Evolutionary conservation across 805 yeast species (phyloP).

Genomic region (Candida silvicultrix): DNA sequence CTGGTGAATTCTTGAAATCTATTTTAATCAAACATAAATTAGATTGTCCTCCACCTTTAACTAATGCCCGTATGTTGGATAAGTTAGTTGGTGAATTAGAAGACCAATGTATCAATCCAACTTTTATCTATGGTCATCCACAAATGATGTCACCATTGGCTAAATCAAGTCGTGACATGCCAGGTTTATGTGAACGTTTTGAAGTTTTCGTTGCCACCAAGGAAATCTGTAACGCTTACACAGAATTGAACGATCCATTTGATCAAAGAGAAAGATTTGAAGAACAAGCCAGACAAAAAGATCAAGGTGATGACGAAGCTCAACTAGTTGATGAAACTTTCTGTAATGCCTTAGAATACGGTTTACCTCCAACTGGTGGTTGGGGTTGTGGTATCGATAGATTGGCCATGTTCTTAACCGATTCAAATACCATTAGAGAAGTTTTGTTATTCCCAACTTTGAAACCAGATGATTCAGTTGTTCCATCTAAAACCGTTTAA

Average conservation of each 20-base stretch:
- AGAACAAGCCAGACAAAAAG: slow-evolving; percentile 98
- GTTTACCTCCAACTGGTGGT: slow-evolving; percentile 99
- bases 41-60: slow-evolving; percentile 86
- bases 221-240: slow-evolving; percentile 97
- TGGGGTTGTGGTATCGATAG: slow-evolving; percentile 99
- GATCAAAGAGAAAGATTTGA: slow-evolving; percentile 97
- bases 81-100: slow-evolving; percentile 96
- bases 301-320: slow-evolving; percentile 98
- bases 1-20: slow-evolving; percentile 83
- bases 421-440: slow-evolving; percentile 95
- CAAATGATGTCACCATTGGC: slow-evolving; percentile 99
- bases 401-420: slow-evolving; percentile 94
- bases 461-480: slow-evolving; percentile 69
- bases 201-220: slow-evolving; percentile 98
- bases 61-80: slow-evolving; percentile 98
- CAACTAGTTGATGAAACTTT: slow-evolving; percentile 94
- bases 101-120: slow-evolving; percentile 92
- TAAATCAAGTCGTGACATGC: slow-evolving; percentile 84
- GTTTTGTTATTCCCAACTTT: slow-evolving; percentile 97
- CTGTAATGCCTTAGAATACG: slow-evolving; percentile 97
- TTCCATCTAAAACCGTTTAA: slow-evolving; percentile 3
- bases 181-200: slow-evolving; percentile 96
- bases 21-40: slow-evolving; percentile 72
- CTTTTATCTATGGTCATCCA: slow-evolving; percentile 97
- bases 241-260: slow-evolving; percentile 98